Evolutionary conservation across 805 yeast genomes (phyloP).

Genomic region (Phaffomyces thermotolerans): DNA sequence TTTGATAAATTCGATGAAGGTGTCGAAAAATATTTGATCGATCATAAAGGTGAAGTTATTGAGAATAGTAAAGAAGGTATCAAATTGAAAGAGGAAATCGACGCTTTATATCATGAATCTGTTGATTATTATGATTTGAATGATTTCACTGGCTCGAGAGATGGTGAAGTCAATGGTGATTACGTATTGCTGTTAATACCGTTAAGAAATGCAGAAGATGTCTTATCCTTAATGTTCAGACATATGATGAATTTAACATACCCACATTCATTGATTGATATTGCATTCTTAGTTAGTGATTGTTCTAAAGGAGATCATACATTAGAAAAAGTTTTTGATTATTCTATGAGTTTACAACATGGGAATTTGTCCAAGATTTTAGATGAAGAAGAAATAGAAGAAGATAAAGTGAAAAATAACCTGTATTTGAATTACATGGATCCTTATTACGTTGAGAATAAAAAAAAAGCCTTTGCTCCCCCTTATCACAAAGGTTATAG

Average conservation of each 20-base stretch:
- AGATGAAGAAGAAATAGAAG: constrained; percentile 31
- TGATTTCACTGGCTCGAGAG: constrained; percentile 44
- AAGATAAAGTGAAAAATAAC: constrained; percentile 48
- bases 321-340: constrained; percentile 55
- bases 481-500: constrained; percentile 59
- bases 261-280: constrained; percentile 71
- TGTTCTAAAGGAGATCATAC: constrained; percentile 65
- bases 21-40: constrained; percentile 28
- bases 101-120: constrained; percentile 35
- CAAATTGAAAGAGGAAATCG: constrained; percentile 24
- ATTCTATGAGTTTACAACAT: constrained; percentile 60
- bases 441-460: constrained; percentile 47
- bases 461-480: constrained; percentile 51
- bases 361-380: constrained; percentile 52
- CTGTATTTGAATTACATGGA: constrained; percentile 68
- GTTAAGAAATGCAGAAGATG: constrained; percentile 68
- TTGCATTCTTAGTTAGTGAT: constrained; percentile 76
- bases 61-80: constrained; percentile 21
- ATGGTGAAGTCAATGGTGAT: constrained; percentile 48
- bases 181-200: constrained; percentile 68
- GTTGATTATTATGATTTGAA: constrained; percentile 59
- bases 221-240: constrained; percentile 75
- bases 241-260: constrained; percentile 83
- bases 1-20: constrained; percentile 33
- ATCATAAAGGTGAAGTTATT: constrained; percentile 28